Evolutionary conservation across 2,329 filamentous ascomycete species (phyloP), one percentile per base, ranked within the genome.

Genomic region (Cytospora piceicola): DNA sequence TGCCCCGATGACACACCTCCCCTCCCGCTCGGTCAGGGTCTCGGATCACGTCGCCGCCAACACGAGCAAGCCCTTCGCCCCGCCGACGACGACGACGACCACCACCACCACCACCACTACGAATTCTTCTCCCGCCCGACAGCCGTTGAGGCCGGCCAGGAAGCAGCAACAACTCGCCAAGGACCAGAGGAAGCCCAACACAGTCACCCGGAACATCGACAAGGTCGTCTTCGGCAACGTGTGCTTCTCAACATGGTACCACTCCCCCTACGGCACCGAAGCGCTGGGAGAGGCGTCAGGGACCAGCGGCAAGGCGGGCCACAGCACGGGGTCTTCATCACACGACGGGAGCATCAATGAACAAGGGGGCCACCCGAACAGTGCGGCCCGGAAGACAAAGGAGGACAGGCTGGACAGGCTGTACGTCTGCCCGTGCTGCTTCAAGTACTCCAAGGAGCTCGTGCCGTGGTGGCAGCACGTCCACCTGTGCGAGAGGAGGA

Each of bases 341-440:
- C 63, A 71, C 24, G 69, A 67, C 9, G 72, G 70, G 1, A 70
- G 65, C 17, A 69, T 68, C 9, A 73, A 74, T 70, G 73, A 74
- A 67, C 73, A 74, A 17, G 75, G 72, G 4, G 46, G 11, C 1
- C n/a, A 8, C 11, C 11, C 54, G 46, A 51, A 56, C 20, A 60
- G 29, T 15, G 20, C 59, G 9, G 39, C 59, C 34, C 66, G 66
- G 3, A 65, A 51, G 61, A 66, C 66, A 24, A 67, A 66, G 32
- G 66, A 67, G 29, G 66, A 66, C n/a, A 79, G 87, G 72, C 83
- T 92, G 20, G 87, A 90, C 69, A 80, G 88, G 64, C 80, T 98
- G 9, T 96, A 94, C 72, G 91, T 98, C 39, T 99, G 95, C 75
- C 90, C 92, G 39, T 90, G 88, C 82, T 99, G 95, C 80, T 98